phyloP scores from a whole-genome alignment of 768 basidiomycete species.

The Lactarius sp. region DNA sequence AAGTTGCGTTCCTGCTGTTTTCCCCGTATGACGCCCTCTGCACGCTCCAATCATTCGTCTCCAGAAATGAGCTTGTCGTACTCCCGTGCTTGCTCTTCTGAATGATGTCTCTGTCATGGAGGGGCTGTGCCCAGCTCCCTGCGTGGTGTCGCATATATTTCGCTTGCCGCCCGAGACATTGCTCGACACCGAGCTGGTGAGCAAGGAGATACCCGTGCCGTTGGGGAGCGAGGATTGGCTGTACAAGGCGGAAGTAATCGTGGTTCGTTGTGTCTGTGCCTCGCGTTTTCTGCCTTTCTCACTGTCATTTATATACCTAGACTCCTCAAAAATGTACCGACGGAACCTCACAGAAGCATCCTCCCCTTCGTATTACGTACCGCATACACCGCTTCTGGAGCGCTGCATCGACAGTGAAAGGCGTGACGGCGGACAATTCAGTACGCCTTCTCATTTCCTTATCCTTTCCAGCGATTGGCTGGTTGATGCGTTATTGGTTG shows the following conservation, averaged over 20 bases:
- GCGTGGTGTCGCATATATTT: constrained; percentile 78
- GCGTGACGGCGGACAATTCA: too few species aligned
- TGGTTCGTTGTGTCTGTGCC: constrained; percentile 29
- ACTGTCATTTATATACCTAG: neutral
- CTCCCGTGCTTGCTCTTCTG: constrained; percentile 71
- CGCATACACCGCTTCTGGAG: constrained; percentile 42
- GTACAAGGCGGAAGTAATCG: constrained; percentile 59
- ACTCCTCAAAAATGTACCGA: neutral
- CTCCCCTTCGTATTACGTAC: constrained; percentile 37
- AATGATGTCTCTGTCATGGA: constrained; percentile 48
- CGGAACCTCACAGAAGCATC: constrained; percentile 45
- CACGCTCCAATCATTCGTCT: constrained; percentile 62
- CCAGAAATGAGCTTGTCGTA: constrained; percentile 41
- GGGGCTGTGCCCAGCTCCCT: constrained; percentile 48
- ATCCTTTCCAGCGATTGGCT: constrained; percentile 44
- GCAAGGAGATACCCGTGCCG: constrained; percentile 45
- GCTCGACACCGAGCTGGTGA: constrained; percentile 39
- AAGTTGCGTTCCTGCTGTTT: constrained; percentile 64
- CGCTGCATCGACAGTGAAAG: too few species aligned
- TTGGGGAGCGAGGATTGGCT: constrained; percentile 72
- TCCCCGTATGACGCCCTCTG: constrained; percentile 51
- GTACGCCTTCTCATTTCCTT: too few species aligned
- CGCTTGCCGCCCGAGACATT: too few species aligned
- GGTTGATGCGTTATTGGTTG: too few species aligned
- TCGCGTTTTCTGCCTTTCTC: neutral